Evolutionary conservation across 78 protist species (phyloP).

Genomic region (Planoprotostelium fungivorum): DNA sequence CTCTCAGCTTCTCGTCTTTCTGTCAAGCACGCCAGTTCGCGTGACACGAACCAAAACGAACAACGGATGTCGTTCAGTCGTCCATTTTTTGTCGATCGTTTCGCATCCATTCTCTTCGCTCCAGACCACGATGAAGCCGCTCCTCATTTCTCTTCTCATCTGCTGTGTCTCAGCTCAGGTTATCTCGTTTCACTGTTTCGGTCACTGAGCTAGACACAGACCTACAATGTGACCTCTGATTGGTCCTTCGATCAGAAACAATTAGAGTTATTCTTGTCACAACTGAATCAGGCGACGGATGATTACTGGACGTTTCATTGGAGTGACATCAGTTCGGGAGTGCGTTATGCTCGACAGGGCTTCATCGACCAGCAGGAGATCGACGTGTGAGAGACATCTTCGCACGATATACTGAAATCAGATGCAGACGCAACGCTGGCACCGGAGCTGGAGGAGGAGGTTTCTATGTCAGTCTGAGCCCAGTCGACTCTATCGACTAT

Average conservation of each 20-base stretch:
- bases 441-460: not conserved
- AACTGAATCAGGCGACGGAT: not conserved
- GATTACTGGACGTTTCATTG: not conserved
- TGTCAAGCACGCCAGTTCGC: no score
- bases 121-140: no score
- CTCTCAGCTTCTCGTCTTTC: no score
- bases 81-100: no score
- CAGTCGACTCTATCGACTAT: not conserved
- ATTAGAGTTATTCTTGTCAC: not conserved
- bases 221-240: not conserved
- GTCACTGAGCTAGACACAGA: not conserved
- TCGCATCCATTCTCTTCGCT: no score
- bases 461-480: not conserved
- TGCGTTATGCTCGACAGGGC: not conserved
- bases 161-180: no score
- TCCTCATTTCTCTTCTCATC: no score
- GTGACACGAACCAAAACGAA: no score
- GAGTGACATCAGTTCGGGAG: not conserved
- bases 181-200: no score
- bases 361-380: not conserved
- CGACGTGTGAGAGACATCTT: not conserved
- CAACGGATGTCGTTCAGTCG: no score
- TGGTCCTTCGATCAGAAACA: not conserved
- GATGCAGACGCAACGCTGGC: not conserved
- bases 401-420: not conserved